A percentile compares a stretch with the other conserved stretches of the same genome.
These are phyloP conservation scores for Colletotrichum godetiae DNA, from an alignment of 2,329 filamentous ascomycete species.

Conservation along the genomic window DNA sequence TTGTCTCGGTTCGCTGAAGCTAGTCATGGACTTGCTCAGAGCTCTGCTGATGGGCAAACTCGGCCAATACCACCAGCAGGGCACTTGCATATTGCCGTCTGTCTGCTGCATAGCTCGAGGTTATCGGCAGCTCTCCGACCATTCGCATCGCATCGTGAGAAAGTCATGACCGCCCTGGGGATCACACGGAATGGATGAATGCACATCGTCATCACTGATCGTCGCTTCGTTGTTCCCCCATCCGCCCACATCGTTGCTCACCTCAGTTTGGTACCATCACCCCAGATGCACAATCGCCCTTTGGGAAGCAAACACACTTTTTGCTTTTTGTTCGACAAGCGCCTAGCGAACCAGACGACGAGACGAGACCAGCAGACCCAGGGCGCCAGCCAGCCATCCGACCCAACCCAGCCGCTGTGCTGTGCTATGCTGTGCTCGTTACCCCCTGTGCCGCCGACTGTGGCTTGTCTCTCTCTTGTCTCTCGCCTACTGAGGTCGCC, in stretches of 20 bases:
- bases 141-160: neutral
- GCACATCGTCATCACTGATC: neutral
- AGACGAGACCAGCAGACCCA: neutral
- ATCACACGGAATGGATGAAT: neutral
- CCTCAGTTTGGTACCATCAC: neutral
- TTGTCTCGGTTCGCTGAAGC: conserved; percentile 20
- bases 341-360: neutral
- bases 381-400: neutral
- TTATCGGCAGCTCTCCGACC: neutral
- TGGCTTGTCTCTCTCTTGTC: conserved; percentile 8
- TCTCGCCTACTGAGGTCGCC: neutral
- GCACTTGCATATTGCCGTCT: neutral
- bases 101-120: neutral
- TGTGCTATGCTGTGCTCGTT: neutral
- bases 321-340: conserved; percentile 5
- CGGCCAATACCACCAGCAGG: conserved; percentile 1
- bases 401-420: neutral
- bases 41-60: conserved; percentile 21
- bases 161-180: neutral
- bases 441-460: neutral
- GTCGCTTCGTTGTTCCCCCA: neutral
- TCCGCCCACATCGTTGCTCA: neutral
- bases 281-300: neutral
- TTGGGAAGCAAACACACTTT: neutral
- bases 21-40: conserved; percentile 1